Evolutionary conservation across 768 basidiomycete species (phyloP).

Genomic region (Lyophyllum decastes): DNA sequence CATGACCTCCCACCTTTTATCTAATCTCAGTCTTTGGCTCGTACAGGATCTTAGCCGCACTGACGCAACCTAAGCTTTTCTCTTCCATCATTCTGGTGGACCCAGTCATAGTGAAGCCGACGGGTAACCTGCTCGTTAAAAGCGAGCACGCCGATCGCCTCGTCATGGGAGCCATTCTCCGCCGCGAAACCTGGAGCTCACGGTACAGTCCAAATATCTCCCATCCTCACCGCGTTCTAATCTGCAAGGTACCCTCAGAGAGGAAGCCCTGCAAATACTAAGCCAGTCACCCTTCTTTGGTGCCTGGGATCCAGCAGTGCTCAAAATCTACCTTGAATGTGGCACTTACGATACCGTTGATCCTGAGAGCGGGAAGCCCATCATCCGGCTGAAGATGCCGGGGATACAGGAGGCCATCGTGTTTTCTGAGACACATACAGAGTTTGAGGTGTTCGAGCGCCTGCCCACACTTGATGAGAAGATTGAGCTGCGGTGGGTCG

Average conservation of each 20-base stretch:
- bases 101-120: conserved; percentile 58
- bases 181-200: conserved; percentile 66
- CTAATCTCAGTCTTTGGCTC: background rate
- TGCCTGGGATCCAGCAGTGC: conserved; percentile 66
- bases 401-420: conserved; percentile 63
- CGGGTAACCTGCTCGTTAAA: conserved; percentile 6
- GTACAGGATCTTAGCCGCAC: conserved; percentile 62
- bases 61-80: conserved; percentile 67
- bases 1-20: background rate
- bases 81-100: conserved; percentile 75
- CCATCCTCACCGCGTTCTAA: background rate
- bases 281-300: conserved; percentile 63
- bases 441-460: conserved; percentile 43
- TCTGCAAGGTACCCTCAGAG: conserved; percentile 34
- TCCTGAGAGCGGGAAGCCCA: conserved; percentile 26
- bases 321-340: conserved; percentile 61
- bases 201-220: conserved; percentile 34
- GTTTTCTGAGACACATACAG: conserved; percentile 50
- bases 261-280: conserved; percentile 58
- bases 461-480: conserved; percentile 46
- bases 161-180: conserved; percentile 48
- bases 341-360: conserved; percentile 44
- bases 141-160: conserved; percentile 22
- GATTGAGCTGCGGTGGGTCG: conserved; percentile 55
- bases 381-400: conserved; percentile 65